These are phyloP conservation scores for Hyaloperonospora brassicae DNA, from an alignment of 352 stramenopile species.

Conservation along the genomic window DNA sequence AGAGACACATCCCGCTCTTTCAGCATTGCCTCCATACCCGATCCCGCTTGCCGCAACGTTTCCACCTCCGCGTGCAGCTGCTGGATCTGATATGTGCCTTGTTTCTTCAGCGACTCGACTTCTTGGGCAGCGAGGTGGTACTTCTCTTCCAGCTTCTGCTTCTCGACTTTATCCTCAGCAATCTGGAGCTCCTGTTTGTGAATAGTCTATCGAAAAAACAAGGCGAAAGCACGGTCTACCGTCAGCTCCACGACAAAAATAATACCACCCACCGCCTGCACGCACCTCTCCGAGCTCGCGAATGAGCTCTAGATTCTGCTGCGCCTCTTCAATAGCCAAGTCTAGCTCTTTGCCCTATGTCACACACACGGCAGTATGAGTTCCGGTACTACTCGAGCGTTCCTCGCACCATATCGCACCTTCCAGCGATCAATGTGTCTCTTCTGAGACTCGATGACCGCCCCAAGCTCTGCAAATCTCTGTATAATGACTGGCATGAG, in stretches of 20 bases:
- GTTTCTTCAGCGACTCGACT: conserved; percentile 39
- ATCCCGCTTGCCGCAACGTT: conserved; percentile 38
- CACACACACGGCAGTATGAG: conserved; percentile 1
- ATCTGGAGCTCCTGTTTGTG: conserved; percentile 56
- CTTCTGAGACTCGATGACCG: conserved; percentile 82
- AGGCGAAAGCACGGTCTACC: background rate
- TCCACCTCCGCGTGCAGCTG: conserved; percentile 40
- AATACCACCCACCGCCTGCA: background rate
- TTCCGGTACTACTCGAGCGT: background rate
- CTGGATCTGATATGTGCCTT: conserved; percentile 47
- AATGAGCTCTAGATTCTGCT: conserved; percentile 62
- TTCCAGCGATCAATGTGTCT: conserved; percentile 81
- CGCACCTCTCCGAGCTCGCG: conserved; percentile 40
- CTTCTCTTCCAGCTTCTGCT: conserved; percentile 76
- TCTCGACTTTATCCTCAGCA: conserved; percentile 44
- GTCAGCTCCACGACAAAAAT: background rate
- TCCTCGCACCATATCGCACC: conserved; percentile 6
- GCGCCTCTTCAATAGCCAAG: conserved; percentile 58
- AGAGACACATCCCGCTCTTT: conserved; percentile 37
- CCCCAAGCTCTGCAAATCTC: conserved; percentile 62
- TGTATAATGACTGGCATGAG: conserved; percentile 78
- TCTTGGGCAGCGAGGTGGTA: conserved; percentile 50
- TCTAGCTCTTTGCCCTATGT: conserved; percentile 67
- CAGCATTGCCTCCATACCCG: conserved; percentile 41
- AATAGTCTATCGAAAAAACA: conserved; percentile 30